Base-by-base conservation (phyloP, 768 basidiomycete species). In the Xanthoconium purpureum region DNA sequence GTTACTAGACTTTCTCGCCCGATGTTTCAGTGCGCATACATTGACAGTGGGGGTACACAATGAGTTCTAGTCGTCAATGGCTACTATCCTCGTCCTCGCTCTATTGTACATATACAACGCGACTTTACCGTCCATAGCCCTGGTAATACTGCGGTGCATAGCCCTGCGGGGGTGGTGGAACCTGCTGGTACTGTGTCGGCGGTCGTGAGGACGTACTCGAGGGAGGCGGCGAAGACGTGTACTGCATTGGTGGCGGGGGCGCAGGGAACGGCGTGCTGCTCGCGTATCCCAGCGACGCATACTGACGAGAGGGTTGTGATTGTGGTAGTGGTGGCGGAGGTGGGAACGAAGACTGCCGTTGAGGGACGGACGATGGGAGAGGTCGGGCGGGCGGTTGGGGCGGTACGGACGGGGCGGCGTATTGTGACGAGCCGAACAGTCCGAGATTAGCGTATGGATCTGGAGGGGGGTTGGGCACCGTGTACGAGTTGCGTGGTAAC, bases 391-490 rank as follows among this genome's bases (percentile, higher is more conserved):
- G 47, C 20, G 58, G 32, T 50, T 50, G 59, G 3, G 47, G 40
- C 17, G 47, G 51, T 7, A 45, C n/a, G 11, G 56, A n/a, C 12
- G 64, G 18, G 7, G 54, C 0, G 2, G 58, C 18, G 6, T 52
- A 57, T 3, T 52, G 62, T 20, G 66, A 50, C 18, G 66, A 60
- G 37, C 68, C 63, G 32, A 75, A 66, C 20, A 71, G 32, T 17
- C 68, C 65, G 12, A 76, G 63, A 40, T 17, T 57, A 10, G 72
- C 72, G 52, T 79, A 78, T 15, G 77, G 76, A 59, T 77, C 71
- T 36, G 51, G 42, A 10, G 69, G 58, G 48, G 66, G 63, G 9
- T 48, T 66, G 15, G 64, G 42, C 5, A 61, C 45, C 6, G 69
- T 42, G 61, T 67, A 58, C 61, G 64, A 42, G 62, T 50, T 57